Evolutionary conservation across 2,329 filamentous ascomycete species (phyloP).

Genomic region (Neofusicoccum umdonicola): DNA sequence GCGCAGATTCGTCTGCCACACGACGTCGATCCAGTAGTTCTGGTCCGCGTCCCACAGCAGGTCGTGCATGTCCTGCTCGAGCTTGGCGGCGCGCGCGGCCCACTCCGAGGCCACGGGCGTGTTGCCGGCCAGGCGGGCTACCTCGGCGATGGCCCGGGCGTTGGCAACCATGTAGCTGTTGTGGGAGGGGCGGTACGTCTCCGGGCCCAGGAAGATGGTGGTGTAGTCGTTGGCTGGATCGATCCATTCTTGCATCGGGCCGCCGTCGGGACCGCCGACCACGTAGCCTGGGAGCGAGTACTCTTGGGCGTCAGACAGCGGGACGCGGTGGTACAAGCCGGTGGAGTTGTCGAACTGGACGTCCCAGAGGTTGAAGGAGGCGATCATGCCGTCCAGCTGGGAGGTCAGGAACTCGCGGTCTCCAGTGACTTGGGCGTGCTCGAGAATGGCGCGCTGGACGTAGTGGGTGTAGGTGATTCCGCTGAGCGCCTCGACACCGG

Average conservation of each 20-base stretch:
- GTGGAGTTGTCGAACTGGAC: constrained; percentile 32
- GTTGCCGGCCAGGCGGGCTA: constrained; percentile 38
- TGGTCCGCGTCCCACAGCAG: constrained; percentile 40
- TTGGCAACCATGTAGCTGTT: constrained; percentile 48
- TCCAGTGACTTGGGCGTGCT: constrained; percentile 40
- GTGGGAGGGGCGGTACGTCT: constrained; percentile 40
- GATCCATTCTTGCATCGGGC: constrained; percentile 24
- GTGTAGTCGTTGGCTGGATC: constrained; percentile 29
- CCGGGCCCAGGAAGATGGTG: constrained; percentile 35
- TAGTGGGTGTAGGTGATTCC: constrained; percentile 36
- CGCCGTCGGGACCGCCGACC: constrained; percentile 24
- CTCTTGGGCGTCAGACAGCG: constrained; percentile 47
- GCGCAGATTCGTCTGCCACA: constrained; percentile 37
- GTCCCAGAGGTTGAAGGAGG: constrained; percentile 42
- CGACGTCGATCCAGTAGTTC: constrained; percentile 42
- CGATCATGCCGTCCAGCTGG: constrained; percentile 44
- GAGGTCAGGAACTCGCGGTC: constrained; percentile 35
- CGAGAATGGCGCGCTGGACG: constrained; percentile 36
- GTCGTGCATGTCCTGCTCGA: constrained; percentile 37
- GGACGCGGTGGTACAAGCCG: constrained; percentile 44
- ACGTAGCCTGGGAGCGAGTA: constrained; percentile 42
- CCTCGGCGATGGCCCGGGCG: constrained; percentile 39
- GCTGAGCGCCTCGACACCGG: constrained; percentile 36
- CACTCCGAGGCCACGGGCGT: constrained; percentile 31
- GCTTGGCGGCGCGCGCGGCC: constrained; percentile 31